Base-by-base conservation (phyloP, 805 yeast genomes). In the Lachancea waltii region DNA sequence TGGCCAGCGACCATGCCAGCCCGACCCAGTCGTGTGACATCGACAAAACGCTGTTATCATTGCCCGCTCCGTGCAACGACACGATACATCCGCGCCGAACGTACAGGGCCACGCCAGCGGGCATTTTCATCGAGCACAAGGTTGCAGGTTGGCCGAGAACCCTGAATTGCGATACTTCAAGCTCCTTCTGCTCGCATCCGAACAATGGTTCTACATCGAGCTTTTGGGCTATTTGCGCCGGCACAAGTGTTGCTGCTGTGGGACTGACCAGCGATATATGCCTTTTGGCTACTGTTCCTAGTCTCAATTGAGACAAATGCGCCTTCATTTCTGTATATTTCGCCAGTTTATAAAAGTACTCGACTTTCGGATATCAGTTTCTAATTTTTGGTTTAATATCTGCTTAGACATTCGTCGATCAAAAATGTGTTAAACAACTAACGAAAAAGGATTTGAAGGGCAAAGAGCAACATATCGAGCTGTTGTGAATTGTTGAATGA, bases 31-130 rank as follows among this genome's bases (percentile, higher is more conserved):
- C 51, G 30, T 49, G 47, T 8, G 52, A 40, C 28, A 52, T 36
- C 11, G 47, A n/a, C n/a, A n/a, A 28, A n/a, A 51, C 37, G 18
- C 29, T 24, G 5, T 39, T 22, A 3, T 24, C 22, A 22, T 33
- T 34, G 18, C 37, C 40, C 23, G 49, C 48, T 4, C 26, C 26
- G 32, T 48, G 50, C 4, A 58, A 31, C 4, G 61, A 53, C 2
- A 57, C 47, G 11, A 58, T 20, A 38, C 58, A 56, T 14, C 55
- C 55, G 30, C 52, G 50, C 13, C 54, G 42, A 10, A 58, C 49
- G 22, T 46, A 53, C 10, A 58, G 36, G 7, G 55, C 46, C 9
- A 46, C 36, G 15, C 47, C 39, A 3, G 51, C 41, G 8, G 54
- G 51, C 5, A 53, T 33, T 14, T 44, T 35, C 7, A 50, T 22